A percentile compares a stretch with the other conserved stretches of the same genome.
Evolutionary conservation across 2,329 filamentous ascomycete species (phyloP).

Genomic region (Sodiomyces alkalinus): DNA sequence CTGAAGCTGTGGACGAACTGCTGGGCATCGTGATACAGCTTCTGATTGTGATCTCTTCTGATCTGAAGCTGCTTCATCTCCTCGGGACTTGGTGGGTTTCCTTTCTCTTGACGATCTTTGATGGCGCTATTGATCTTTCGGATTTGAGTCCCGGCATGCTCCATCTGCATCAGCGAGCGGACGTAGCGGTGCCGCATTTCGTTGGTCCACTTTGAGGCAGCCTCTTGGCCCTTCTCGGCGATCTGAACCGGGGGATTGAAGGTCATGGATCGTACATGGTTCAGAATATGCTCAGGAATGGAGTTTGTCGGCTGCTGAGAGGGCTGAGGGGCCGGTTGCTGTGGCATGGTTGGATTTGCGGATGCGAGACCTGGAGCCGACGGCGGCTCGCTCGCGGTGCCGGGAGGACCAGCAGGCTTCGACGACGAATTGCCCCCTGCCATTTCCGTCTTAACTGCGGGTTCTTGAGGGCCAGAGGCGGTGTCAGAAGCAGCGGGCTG

Average conservation of each 20-base stretch:
- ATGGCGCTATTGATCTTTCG: slow-evolving; percentile 24
- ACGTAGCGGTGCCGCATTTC: slow-evolving; percentile 32
- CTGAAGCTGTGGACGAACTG: slow-evolving; percentile 32
- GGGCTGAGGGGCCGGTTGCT: slow-evolving; percentile 4
- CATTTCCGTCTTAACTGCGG: slow-evolving; percentile 1
- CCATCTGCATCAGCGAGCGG: slow-evolving; percentile 33
- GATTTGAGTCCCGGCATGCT: slow-evolving; percentile 25
- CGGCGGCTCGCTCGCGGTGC: slow-evolving; percentile 1
- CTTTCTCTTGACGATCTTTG: slow-evolving; percentile 25
- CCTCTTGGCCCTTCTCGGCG: slow-evolving; percentile 25
- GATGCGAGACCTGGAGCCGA: slow-evolving; percentile 2
- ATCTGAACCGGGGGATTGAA: slow-evolving; percentile 29
- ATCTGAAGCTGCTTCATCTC: slow-evolving; percentile 29
- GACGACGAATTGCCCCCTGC: too few species aligned
- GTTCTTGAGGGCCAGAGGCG: slow-evolving; percentile 2
- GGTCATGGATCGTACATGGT: slow-evolving; percentile 31
- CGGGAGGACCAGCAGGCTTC: too few species aligned
- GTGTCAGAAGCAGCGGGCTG: slow-evolving; percentile 3
- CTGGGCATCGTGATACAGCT: slow-evolving; percentile 29
- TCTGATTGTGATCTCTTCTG: slow-evolving; percentile 27
- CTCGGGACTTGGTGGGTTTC: slow-evolving; percentile 28
- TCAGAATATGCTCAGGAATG: slow-evolving; percentile 27
- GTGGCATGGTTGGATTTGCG: too few species aligned
- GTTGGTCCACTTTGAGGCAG: slow-evolving; percentile 29
- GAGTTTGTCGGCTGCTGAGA: slow-evolving; percentile 11